Percentiles rank a stretch among this genome's conserved stretches.
These are phyloP conservation scores for Lipomyces chichibuensis DNA, from an alignment of 805 yeast genomes.

Conservation along the genomic window DNA sequence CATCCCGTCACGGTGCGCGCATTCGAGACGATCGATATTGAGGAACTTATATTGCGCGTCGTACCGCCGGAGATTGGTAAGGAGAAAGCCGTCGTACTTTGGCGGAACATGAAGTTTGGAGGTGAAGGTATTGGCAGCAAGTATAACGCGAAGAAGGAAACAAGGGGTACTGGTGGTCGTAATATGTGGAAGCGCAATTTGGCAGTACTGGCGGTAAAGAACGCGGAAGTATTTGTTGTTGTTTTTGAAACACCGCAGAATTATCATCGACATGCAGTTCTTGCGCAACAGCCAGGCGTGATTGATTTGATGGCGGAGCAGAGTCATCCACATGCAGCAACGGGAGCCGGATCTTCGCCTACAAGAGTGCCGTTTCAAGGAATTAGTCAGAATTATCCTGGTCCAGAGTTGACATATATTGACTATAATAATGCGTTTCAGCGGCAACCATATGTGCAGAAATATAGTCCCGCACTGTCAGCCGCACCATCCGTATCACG, in stretches of 20 bases:
- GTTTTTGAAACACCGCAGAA: constrained; percentile 20
- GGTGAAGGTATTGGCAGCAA: constrained; percentile 26
- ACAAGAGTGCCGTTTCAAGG: not conserved
- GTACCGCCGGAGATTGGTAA: constrained; percentile 34
- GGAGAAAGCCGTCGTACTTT: constrained; percentile 28
- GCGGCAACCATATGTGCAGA: not conserved
- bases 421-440: not conserved
- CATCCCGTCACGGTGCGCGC: constrained; percentile 37
- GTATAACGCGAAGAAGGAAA: constrained; percentile 32
- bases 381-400: not conserved
- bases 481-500: not conserved
- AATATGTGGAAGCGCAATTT: constrained; percentile 35
- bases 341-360: not conserved
- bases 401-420: not conserved
- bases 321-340: not conserved
- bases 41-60: constrained; percentile 29
- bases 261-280: not conserved
- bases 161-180: constrained; percentile 34
- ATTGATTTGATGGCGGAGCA: constrained; percentile 1
- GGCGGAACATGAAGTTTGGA: constrained; percentile 36
- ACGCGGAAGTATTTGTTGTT: constrained; percentile 35
- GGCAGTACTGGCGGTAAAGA: constrained; percentile 34
- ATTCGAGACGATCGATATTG: constrained; percentile 35
- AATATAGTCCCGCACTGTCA: not conserved
- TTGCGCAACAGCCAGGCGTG: not conserved